A percentile compares a stretch with the other conserved stretches of the same genome.
phyloP scores from a whole-genome alignment of 2,329 filamentous ascomycete genomes.

The Clonostachys chloroleuca region DNA sequence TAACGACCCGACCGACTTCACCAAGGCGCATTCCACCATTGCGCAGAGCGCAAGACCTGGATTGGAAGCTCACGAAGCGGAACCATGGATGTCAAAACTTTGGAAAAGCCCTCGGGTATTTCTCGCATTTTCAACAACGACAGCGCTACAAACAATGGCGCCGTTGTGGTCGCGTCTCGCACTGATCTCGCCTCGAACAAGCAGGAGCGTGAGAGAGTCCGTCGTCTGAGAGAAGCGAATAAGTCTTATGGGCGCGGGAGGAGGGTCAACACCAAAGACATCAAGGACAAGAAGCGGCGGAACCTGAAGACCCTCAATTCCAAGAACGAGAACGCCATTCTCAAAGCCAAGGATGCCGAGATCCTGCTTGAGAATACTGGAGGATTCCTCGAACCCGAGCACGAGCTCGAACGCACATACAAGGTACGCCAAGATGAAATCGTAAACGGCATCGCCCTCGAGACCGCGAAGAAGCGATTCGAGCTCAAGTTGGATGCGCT shows the following conservation, averaged over 20 bases:
- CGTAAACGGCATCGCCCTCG: constrained; percentile 65
- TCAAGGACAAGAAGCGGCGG: constrained; percentile 86
- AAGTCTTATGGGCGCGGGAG: constrained; percentile 81
- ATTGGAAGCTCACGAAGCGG: not conserved
- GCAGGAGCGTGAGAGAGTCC: constrained; percentile 43
- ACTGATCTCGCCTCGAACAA: constrained; percentile 45
- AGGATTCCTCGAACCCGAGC: constrained; percentile 85
- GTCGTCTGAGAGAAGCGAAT: constrained; percentile 58
- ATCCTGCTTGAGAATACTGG: constrained; percentile 83
- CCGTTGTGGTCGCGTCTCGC: constrained; percentile 42
- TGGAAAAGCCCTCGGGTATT: constrained; percentile 16
- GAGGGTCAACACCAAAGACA: constrained; percentile 64
- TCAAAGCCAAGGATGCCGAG: constrained; percentile 91
- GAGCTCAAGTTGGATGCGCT: constrained; percentile 78
- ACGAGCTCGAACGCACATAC: constrained; percentile 86
- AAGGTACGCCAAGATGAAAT: constrained; percentile 90
- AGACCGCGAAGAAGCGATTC: constrained; percentile 89
- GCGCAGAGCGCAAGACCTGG: too few relatives aligned
- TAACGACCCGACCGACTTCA: too few relatives aligned
- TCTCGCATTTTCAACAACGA: constrained; percentile 4
- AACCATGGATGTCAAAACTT: constrained; percentile 30
- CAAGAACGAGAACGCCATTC: constrained; percentile 75
- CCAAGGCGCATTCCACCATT: too few relatives aligned
- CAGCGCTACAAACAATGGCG: constrained; percentile 38
- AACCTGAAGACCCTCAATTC: constrained; percentile 75